These are phyloP conservation scores for Clavariopsis aquatica DNA, from an alignment of 495 filamentous ascomycete genomes.

Conservation along the genomic window DNA sequence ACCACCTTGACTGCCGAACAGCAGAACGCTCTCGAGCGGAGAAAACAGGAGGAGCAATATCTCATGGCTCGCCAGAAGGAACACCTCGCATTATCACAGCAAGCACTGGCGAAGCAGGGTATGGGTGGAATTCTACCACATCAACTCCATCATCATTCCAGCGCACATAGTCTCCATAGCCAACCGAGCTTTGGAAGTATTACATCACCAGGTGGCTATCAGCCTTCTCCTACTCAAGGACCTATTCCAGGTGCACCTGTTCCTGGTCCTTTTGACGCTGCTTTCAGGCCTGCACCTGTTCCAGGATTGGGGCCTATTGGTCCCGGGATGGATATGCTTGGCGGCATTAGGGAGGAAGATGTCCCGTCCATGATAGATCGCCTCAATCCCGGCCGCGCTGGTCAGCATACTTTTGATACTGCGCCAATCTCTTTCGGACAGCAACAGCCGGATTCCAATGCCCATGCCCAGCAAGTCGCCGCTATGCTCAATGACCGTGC, in stretches of 20 bases:
- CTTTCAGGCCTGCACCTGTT: slow-evolving; percentile 51
- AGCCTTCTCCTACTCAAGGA: slow-evolving; percentile 71
- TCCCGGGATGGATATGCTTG: slow-evolving; percentile 53
- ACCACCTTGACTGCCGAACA: slow-evolving; percentile 95
- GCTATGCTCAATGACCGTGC: slow-evolving; percentile 63
- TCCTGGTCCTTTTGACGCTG: slow-evolving; percentile 73
- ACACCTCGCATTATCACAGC: slow-evolving; percentile 76
- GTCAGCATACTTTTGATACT: slow-evolving; percentile 56
- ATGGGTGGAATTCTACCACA: slow-evolving; percentile 55
- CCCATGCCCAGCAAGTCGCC: slow-evolving; percentile 61
- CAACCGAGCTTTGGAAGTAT: slow-evolving; percentile 94
- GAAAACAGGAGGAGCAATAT: slow-evolving; percentile 98
- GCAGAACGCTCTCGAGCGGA: slow-evolving; percentile 91
- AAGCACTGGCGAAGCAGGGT: slow-evolving; percentile 73
- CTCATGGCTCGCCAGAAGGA: slow-evolving; percentile 94
- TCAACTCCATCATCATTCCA: slow-evolving; percentile 85
- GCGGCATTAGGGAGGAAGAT: slow-evolving; percentile 59
- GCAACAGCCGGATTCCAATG: slow-evolving; percentile 53
- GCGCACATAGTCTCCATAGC: slow-evolving; percentile 91
- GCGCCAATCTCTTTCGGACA: slow-evolving; percentile 53
- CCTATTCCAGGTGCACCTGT: slow-evolving; percentile 63
- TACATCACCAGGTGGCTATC: slow-evolving; percentile 75
- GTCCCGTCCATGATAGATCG: slow-evolving; percentile 62
- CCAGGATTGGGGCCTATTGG: slow-evolving; percentile 55
- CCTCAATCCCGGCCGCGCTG: slow-evolving; percentile 57